A percentile compares a stretch with the other conserved stretches of the same genome.
These are phyloP conservation scores for Trapa bicornis DNA, from an alignment of 345 rosid genomes.

Conservation along the genomic window DNA sequence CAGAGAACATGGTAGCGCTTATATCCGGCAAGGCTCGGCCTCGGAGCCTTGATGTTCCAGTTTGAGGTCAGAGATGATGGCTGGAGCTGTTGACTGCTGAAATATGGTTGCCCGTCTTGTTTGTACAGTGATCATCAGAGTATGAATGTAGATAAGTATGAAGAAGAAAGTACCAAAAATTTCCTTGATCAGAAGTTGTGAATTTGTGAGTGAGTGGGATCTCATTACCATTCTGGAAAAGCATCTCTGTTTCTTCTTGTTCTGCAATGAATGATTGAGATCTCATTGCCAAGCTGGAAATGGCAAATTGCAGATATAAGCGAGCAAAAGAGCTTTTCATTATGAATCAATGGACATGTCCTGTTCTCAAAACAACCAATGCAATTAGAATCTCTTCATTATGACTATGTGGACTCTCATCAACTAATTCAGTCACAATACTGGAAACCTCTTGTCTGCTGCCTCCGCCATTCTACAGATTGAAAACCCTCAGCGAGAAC, in stretches of 20 bases:
- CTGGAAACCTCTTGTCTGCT: constrained; percentile 19
- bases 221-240: background rate
- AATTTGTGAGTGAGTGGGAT: too few species aligned
- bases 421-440: background rate
- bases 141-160: background rate
- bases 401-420: too few species aligned
- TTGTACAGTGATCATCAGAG: background rate
- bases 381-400: too few species aligned
- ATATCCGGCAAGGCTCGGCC: constrained; percentile 88
- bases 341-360: too few species aligned
- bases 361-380: too few species aligned
- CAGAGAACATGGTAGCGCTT: constrained; percentile 77
- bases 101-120: background rate
- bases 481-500: constrained; percentile 37
- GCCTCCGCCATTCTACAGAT: constrained; percentile 33
- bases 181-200: too few species aligned
- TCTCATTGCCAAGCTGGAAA: too few species aligned
- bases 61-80: background rate
- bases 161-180: background rate
- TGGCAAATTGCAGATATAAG: too few species aligned
- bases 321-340: too few species aligned
- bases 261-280: too few species aligned
- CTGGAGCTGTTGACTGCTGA: background rate
- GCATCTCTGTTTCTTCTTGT: background rate
- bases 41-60: constrained; percentile 34